Evolutionary conservation across 2,329 filamentous ascomycete genomes (phyloP).

Genomic region (Monilinia fructigena): DNA sequence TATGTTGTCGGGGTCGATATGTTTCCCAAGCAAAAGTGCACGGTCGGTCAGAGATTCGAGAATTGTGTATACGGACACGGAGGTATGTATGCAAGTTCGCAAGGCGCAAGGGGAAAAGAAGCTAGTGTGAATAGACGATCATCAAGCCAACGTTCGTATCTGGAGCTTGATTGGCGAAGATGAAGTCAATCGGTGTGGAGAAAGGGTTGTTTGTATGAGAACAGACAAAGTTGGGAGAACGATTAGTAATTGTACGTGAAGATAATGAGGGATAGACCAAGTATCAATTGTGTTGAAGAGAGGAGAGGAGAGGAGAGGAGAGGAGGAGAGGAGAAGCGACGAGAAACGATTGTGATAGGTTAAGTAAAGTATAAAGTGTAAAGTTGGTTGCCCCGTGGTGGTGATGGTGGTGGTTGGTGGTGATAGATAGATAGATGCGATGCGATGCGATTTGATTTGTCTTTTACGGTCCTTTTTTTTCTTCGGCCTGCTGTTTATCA

Average conservation of each 20-base stretch:
- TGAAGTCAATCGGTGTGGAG: slow-evolving; percentile 10
- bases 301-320: not conserved
- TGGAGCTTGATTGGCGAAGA: slow-evolving; percentile 16
- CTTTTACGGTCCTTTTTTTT: not conserved
- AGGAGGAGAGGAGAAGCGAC: not conserved
- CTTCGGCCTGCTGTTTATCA: slow-evolving; percentile 9
- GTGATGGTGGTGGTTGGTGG: too few species aligned
- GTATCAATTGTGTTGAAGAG: not conserved
- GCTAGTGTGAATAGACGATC: slow-evolving; percentile 21
- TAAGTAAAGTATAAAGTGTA: not conserved
- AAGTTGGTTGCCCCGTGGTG: too few species aligned
- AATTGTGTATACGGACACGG: slow-evolving; percentile 20
- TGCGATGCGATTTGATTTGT: not conserved
- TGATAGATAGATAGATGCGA: too few species aligned
- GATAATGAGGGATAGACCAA: not conserved
- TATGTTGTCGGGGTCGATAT: slow-evolving; percentile 18
- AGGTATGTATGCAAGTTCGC: slow-evolving; percentile 19
- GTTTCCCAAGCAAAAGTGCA: slow-evolving; percentile 15
- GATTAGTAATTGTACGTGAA: not conserved
- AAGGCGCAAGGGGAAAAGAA: slow-evolving; percentile 15
- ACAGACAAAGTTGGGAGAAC: not conserved
- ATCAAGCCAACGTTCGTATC: slow-evolving; percentile 12
- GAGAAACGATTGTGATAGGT: not conserved
- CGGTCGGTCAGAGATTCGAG: slow-evolving; percentile 20
- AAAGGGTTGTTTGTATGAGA: not conserved